A percentile compares a stretch with the other conserved stretches of the same genome.
These are phyloP conservation scores for Globisporangium perplexum DNA, from an alignment of 352 stramenopile species.

Conservation along the genomic window DNA sequence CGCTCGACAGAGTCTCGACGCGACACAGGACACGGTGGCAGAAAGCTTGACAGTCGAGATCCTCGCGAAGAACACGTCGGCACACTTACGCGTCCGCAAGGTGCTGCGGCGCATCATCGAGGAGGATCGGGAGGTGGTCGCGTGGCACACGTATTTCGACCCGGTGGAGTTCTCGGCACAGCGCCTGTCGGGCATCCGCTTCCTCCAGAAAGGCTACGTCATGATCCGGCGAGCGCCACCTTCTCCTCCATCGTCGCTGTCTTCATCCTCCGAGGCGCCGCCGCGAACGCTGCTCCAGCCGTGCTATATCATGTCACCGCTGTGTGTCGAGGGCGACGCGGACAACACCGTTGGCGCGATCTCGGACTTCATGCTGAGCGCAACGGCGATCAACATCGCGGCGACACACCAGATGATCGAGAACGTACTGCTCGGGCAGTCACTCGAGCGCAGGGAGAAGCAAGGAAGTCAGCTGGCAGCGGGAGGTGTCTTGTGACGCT, in stretches of 20 bases:
- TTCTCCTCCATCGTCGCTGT: too few relatives aligned
- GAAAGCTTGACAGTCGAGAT: constrained; percentile 57
- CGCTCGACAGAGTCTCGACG: constrained; percentile 20
- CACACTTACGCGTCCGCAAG: constrained; percentile 47
- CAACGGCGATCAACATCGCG: constrained; percentile 24
- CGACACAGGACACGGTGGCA: constrained; percentile 44
- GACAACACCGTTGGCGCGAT: constrained; percentile 20
- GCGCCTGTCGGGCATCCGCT: constrained; percentile 25
- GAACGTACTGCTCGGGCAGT: constrained; percentile 27
- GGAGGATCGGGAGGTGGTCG: constrained; percentile 46
- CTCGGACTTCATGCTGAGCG: constrained; percentile 35
- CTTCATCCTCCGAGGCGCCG: constrained; percentile 10
- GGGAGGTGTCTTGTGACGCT: too few relatives aligned
- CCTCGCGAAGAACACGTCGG: constrained; percentile 37
- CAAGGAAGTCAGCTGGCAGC: too few relatives aligned
- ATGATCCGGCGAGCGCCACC: constrained; percentile 27
- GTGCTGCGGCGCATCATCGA: constrained; percentile 59
- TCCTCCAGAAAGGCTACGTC: constrained; percentile 49
- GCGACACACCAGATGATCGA: constrained; percentile 45
- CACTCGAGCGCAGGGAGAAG: too few relatives aligned
- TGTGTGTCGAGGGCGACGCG: constrained; percentile 24
- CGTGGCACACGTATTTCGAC: constrained; percentile 48
- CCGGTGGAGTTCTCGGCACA: constrained; percentile 40
- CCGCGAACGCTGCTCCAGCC: constrained; percentile 44
- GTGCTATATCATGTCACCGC: constrained; percentile 36